Percentiles rank a stretch among this genome's conserved stretches.
phyloP scores from a whole-genome alignment of 1,139 yeast species.

The Magnusiomyces ingens region DNA sequence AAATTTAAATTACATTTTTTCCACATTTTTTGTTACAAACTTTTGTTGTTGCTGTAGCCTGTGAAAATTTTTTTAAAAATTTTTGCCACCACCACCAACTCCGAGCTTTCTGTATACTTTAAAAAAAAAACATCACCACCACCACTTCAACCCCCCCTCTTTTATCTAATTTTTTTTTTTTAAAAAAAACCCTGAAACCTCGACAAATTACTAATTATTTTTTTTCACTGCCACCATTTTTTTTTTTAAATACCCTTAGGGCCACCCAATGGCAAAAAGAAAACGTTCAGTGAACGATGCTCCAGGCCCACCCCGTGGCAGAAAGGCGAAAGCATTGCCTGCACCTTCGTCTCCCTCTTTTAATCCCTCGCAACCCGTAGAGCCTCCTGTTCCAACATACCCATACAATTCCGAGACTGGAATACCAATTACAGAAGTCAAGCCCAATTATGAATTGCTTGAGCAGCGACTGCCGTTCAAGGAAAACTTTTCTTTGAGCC shows the following conservation, averaged over 20 bases:
- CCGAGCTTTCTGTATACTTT: no score
- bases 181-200: no score
- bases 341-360: conserved; percentile 6
- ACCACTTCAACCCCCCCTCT: no score
- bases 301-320: conserved; percentile 8
- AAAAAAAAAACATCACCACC: no score
- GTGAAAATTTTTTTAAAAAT: no score
- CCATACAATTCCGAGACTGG: conserved; percentile 65
- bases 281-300: conserved; percentile 11
- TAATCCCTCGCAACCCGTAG: conserved; percentile 22
- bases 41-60: no score
- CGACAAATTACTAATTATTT: neutral
- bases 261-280: conserved; percentile 15
- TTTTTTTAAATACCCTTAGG: neutral
- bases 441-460: conserved; percentile 56
- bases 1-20: no score
- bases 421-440: conserved; percentile 60
- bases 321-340: conserved; percentile 7
- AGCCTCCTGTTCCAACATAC: conserved; percentile 39
- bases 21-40: no score
- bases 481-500: conserved; percentile 39
- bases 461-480: conserved; percentile 62
- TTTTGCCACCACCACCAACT: no score
- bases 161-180: no score
- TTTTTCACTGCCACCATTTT: neutral